Evolutionary conservation across 768 basidiomycete species (phyloP).

Genomic region (Rhodocollybia butyracea): DNA sequence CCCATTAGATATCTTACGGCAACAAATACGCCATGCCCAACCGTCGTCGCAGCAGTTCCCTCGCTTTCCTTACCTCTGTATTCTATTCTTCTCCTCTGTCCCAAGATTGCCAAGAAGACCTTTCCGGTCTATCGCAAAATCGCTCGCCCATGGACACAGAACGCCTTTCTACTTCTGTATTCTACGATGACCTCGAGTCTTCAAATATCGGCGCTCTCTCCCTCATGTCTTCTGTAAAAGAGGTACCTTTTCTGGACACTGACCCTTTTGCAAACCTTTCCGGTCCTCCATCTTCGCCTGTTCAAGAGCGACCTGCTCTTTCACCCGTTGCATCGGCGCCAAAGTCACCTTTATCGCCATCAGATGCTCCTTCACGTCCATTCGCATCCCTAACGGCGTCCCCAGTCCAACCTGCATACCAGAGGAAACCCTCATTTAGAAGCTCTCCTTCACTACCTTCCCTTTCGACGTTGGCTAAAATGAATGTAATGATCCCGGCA

Average conservation of each 20-base stretch:
- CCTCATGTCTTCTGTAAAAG: neutral
- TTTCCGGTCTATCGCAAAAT: neutral
- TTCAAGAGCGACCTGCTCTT: constrained; percentile 9
- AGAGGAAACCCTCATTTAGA: constrained; percentile 46
- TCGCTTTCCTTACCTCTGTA: neutral
- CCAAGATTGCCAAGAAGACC: neutral
- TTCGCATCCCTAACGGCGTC: constrained; percentile 12
- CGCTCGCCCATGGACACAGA: neutral
- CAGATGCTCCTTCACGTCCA: constrained; percentile 10
- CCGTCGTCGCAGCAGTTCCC: neutral
- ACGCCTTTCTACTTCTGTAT: neutral
- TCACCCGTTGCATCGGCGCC: constrained; percentile 9
- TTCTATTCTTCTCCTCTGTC: neutral
- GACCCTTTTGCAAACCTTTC: constrained; percentile 72
- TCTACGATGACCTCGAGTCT: neutral
- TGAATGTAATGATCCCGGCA: constrained; percentile 42
- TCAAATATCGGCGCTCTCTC: constrained; percentile 3
- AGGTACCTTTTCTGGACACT: constrained; percentile 54
- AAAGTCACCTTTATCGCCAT: constrained; percentile 11
- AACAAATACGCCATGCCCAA: neutral
- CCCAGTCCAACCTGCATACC: constrained; percentile 34
- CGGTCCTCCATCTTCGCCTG: constrained; percentile 12
- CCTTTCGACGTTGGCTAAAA: constrained; percentile 43
- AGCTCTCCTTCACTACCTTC: constrained; percentile 51
- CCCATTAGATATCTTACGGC: neutral